A percentile compares a stretch with the other conserved stretches of the same genome.
Conservation (phyloP, 2,329 filamentous ascomycete species). For the Pseudogymnoascus sp. region DNA sequence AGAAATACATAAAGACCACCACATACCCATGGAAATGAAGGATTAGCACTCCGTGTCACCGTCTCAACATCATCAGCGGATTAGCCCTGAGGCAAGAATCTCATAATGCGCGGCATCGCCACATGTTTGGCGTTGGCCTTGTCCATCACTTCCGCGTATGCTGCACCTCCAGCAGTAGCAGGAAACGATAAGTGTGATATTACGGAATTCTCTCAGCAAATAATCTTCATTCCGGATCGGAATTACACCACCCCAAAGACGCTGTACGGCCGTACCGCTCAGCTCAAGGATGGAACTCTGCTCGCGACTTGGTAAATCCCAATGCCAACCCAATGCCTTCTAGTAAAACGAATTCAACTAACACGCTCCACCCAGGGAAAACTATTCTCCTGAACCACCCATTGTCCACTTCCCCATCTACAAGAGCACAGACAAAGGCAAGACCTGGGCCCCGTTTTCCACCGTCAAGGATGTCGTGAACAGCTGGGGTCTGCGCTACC, state of each 20-base stretch:
- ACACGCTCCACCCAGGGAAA: slow-evolving; percentile 30
- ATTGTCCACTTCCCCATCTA: slow-evolving; percentile 45
- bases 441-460: slow-evolving; percentile 57
- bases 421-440: slow-evolving; percentile 45
- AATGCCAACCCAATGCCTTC: not conserved
- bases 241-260: slow-evolving; percentile 26
- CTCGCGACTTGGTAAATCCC: slow-evolving; percentile 40
- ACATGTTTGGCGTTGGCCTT: not conserved
- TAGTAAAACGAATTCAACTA: not conserved
- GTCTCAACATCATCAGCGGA: not conserved
- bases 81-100: not conserved
- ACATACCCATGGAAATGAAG: not conserved
- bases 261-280: slow-evolving; percentile 31
- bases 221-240: slow-evolving; percentile 23
- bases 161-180: not conserved
- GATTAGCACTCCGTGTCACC: not conserved
- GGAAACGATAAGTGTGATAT: not conserved
- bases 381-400: slow-evolving; percentile 50
- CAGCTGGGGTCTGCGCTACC: slow-evolving; percentile 59
- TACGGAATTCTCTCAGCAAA: slow-evolving; percentile 22
- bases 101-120: not conserved
- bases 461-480: slow-evolving; percentile 57
- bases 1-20: not conserved
- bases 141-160: not conserved
- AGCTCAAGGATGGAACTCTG: slow-evolving; percentile 34